Evolutionary conservation across 2,329 filamentous ascomycete species (phyloP).

Genomic region (Pestalotiopsis sp.): DNA sequence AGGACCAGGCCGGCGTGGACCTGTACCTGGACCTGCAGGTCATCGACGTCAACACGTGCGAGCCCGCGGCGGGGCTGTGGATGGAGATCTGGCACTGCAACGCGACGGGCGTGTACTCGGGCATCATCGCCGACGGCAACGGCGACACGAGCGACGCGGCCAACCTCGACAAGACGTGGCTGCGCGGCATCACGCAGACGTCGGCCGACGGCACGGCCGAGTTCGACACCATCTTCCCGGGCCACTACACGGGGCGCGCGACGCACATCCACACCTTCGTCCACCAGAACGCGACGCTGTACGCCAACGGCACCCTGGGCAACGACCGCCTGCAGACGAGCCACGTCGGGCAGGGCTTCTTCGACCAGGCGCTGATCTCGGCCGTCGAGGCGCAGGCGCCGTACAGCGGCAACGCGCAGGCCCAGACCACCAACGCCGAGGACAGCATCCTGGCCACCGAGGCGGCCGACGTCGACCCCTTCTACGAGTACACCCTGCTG

Average conservation of each 20-base stretch:
- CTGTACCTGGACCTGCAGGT: slow-evolving; percentile 55
- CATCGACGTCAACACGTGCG: slow-evolving; percentile 55
- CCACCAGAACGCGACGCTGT: slow-evolving; percentile 40
- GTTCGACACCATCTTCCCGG: slow-evolving; percentile 45
- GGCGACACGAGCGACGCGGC: slow-evolving; percentile 41
- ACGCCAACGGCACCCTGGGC: slow-evolving; percentile 47
- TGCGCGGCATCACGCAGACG: slow-evolving; percentile 43
- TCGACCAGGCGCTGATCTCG: slow-evolving; percentile 60
- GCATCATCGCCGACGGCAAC: slow-evolving; percentile 43
- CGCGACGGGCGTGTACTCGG: slow-evolving; percentile 50
- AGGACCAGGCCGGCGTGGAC: slow-evolving; percentile 48
- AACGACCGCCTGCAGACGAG: slow-evolving; percentile 40
- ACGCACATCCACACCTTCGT: slow-evolving; percentile 52
- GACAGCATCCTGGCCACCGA: not conserved
- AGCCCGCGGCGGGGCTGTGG: slow-evolving; percentile 47
- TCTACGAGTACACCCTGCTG: slow-evolving; percentile 4
- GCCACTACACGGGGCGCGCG: slow-evolving; percentile 46
- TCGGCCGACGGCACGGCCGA: slow-evolving; percentile 39
- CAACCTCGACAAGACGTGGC: slow-evolving; percentile 45
- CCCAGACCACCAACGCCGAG: not conserved
- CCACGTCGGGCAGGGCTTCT: slow-evolving; percentile 69
- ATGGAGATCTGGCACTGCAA: slow-evolving; percentile 55
- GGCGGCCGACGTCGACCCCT: slow-evolving; percentile 2
- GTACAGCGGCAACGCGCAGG: not conserved
- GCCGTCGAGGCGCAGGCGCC: slow-evolving; percentile 7